phyloP scores from a whole-genome alignment of 768 basidiomycete genomes.

The Trametes punicea region DNA sequence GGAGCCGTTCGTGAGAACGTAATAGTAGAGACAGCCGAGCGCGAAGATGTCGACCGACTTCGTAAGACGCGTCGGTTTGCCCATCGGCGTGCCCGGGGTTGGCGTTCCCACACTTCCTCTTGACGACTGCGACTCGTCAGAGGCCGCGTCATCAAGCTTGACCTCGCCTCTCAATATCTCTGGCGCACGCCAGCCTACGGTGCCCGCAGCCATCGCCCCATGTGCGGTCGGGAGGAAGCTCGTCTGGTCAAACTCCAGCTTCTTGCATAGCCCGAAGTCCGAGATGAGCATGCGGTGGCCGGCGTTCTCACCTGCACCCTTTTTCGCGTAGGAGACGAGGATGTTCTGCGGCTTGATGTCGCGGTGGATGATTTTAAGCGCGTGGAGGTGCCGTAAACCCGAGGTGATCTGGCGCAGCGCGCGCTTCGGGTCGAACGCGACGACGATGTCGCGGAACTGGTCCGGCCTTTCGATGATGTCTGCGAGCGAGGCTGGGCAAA shows the following conservation, averaged over 20 bases:
- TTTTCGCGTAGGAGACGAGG: slow-evolving; percentile 72
- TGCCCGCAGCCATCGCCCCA: slow-evolving; percentile 86
- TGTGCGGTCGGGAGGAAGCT: slow-evolving; percentile 92
- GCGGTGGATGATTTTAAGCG: slow-evolving; percentile 93
- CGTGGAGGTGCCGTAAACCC: slow-evolving; percentile 88
- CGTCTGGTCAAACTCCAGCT: slow-evolving; percentile 92
- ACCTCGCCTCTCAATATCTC: slow-evolving; percentile 95
- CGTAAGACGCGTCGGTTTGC: slow-evolving; percentile 69
- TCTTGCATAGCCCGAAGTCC: slow-evolving; percentile 96
- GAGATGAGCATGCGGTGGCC: slow-evolving; percentile 86
- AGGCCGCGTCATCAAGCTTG: slow-evolving; percentile 73
- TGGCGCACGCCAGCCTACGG: slow-evolving; percentile 96
- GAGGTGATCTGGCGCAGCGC: slow-evolving; percentile 84
- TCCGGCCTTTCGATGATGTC: slow-evolving; percentile 83
- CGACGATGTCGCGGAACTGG: slow-evolving; percentile 72
- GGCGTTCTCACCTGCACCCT: slow-evolving; percentile 41
- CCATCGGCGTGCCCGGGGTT: slow-evolving; percentile 37
- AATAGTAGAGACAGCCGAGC: slow-evolving; percentile 92
- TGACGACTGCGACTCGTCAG: slow-evolving; percentile 64
- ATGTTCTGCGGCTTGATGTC: slow-evolving; percentile 99
- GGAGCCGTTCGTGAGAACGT: slow-evolving; percentile 81
- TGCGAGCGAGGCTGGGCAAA: slow-evolving; percentile 87
- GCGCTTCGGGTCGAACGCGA: slow-evolving; percentile 80
- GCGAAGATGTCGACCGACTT: slow-evolving; percentile 98
- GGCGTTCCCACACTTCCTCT: slow-evolving; percentile 56